Percentiles rank a stretch among this genome's conserved stretches.
phyloP scores from a whole-genome alignment of 306 rosid species.

The Echinosophora koreensis region DNA sequence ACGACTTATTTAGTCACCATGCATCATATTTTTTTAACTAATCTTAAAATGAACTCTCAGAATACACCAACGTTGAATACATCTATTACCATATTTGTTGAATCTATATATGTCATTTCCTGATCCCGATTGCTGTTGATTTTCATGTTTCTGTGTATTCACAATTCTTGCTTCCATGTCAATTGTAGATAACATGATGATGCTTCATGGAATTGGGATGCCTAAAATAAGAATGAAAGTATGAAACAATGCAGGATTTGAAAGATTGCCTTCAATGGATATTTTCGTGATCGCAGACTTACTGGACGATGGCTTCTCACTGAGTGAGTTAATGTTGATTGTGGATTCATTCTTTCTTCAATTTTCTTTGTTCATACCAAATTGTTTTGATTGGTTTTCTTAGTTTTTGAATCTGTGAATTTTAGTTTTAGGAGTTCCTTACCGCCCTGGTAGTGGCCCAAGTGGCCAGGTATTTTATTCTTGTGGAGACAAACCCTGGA shows the following conservation, averaged over 20 bases:
- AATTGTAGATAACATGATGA: constrained; percentile 57
- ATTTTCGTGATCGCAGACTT: constrained; percentile 61
- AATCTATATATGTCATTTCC: background rate
- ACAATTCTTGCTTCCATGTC: background rate
- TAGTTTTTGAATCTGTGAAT: no score
- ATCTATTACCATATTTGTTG: background rate
- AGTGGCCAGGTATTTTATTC: no score
- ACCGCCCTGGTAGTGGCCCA: background rate
- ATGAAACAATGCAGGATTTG: constrained; percentile 55
- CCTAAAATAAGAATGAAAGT: constrained; percentile 46
- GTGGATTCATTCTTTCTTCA: background rate
- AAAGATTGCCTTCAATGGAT: constrained; percentile 67
- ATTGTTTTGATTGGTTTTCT: no score
- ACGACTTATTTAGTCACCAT: background rate
- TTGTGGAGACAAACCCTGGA: no score
- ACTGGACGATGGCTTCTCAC: constrained; percentile 66
- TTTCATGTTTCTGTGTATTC: background rate
- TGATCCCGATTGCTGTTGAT: background rate
- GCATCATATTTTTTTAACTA: background rate
- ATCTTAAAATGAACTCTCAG: no score
- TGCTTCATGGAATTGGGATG: constrained; percentile 72
- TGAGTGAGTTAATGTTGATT: constrained; percentile 48
- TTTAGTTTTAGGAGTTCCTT: no score
- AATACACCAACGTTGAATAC: background rate
- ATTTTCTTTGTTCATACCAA: no score